These are phyloP conservation scores for Triticum timopheevii DNA, from an alignment of 176 grass and related monocot genomes.

Conservation along the genomic window DNA sequence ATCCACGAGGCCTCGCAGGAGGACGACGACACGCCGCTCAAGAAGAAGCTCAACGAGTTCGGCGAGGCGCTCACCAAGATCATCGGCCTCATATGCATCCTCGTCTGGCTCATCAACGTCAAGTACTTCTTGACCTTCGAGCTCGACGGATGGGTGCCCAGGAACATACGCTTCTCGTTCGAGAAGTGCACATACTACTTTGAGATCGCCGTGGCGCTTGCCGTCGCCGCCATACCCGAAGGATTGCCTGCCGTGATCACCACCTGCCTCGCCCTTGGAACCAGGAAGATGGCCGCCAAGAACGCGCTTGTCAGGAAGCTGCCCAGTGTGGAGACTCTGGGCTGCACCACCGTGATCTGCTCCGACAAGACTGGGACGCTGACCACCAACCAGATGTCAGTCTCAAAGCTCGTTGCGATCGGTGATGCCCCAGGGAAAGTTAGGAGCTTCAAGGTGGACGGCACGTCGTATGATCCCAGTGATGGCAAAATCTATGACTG, in stretches of 20 bases:
- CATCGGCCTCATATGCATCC: constrained; percentile 73
- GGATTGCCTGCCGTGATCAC: constrained; percentile 92
- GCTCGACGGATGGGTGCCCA: constrained; percentile 60
- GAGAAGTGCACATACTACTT: constrained; percentile 99
- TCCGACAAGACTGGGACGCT: constrained; percentile 92
- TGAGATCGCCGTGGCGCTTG: constrained; percentile 90
- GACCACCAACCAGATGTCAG: constrained; percentile 94
- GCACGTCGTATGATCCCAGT: constrained; percentile 74
- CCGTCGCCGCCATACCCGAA: constrained; percentile 88
- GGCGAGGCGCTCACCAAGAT: constrained; percentile 82
- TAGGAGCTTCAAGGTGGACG: constrained; percentile 81
- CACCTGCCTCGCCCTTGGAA: constrained; percentile 85
- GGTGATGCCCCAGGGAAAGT: constrained; percentile 28
- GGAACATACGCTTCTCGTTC: constrained; percentile 69
- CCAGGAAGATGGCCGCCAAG: constrained; percentile 95
- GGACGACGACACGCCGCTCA: constrained; percentile 88
- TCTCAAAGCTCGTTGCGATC: constrained; percentile 66
- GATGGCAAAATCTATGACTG: constrained; percentile 77
- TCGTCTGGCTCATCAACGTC: constrained; percentile 96
- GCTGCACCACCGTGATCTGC: constrained; percentile 96
- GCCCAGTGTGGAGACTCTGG: constrained; percentile 88
- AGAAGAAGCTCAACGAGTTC: constrained; percentile 96
- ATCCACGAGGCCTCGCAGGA: constrained; percentile 85
- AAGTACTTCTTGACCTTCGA: constrained; percentile 89
- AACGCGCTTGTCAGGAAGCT: constrained; percentile 93